Evolutionary conservation across 1,139 yeast genomes (phyloP), one percentile per base, ranked within the genome.

Genomic region (Magnusiomyces sp.): DNA sequence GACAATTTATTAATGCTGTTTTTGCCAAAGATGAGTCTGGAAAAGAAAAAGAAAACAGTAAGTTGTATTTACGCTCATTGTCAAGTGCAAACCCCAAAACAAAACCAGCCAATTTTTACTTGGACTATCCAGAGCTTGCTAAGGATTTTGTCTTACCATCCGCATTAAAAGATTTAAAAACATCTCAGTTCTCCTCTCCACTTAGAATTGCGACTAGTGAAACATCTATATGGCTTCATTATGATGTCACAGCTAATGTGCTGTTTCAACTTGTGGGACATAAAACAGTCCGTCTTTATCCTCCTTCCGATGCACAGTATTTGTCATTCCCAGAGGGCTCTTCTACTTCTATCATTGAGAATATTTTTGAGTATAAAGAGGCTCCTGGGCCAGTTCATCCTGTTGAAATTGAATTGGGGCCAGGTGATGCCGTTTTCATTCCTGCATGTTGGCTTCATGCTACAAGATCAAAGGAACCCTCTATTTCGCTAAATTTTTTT

Each of bases 371-470:
- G 13, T 52, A 53, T 27, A 56, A 57, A 4, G 47, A 51, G 13
- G 45, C 52, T 5, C 51, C 52, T 10, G 53, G 54, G 17, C 52
- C 56, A 20, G 49, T 57, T 5, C 62, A 59, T 32, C 69, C 71
- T 2, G 46, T 58, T 16, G 70, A 67, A 52, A 50, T 59, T 20
- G 46, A 56, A n/a, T 58, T 69, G 62, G 48, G 56, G n/a, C 70
- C 72, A 0, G 71, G 72, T 1, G 72, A 69, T 53, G 55, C 67
- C 17, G 48, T 69, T 13, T 67, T 60, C 49, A 60, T 69, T 38
- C 72, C 72, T 1, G 56, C 70, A 5, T 55, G 64, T 57, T 69
- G 72, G 72, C 56, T 68, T 3, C 71, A 68, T 51, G 71, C 71
- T 5, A 65, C 68, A n/a, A 50, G 54, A 20, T 63, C 70, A 1